A percentile compares a stretch with the other conserved stretches of the same genome.
These are phyloP conservation scores for Rubia balearica DNA, from an alignment of 305 asterid genomes.

Conservation along the genomic window DNA sequence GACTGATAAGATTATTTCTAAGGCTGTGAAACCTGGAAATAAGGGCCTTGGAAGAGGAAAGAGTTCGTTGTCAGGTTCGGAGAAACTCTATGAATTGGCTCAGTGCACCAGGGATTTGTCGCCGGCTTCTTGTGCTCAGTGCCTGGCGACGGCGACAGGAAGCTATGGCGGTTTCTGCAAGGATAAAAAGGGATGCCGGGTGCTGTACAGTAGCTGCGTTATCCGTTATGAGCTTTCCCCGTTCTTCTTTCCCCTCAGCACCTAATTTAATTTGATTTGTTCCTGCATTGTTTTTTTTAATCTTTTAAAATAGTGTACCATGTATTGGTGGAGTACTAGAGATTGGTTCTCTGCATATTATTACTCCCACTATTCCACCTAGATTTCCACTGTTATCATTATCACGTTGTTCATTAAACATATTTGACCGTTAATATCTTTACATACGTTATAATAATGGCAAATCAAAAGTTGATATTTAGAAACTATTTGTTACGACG, in stretches of 20 bases:
- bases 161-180: constrained; percentile 37
- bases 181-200: constrained; percentile 58
- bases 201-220: constrained; percentile 58
- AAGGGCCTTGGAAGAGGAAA: constrained; percentile 57
- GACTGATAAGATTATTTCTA: constrained; percentile 26
- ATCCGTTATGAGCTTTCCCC: constrained; percentile 75
- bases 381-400: too few species aligned
- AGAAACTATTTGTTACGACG: too few species aligned
- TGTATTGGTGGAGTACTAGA: too few species aligned
- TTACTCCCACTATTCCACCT: too few species aligned
- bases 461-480: too few species aligned
- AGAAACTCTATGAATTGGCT: constrained; percentile 48
- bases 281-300: too few species aligned
- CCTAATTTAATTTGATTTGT: too few species aligned
- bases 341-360: too few species aligned
- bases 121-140: constrained; percentile 52
- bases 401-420: too few species aligned
- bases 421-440: too few species aligned
- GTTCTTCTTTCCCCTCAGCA: constrained; percentile 14
- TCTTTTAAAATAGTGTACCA: too few species aligned
- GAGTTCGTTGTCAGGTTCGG: constrained; percentile 29
- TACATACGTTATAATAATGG: too few species aligned
- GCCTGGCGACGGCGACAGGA: constrained; percentile 49
- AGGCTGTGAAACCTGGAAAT: constrained; percentile 38
- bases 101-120: constrained; percentile 77